These are phyloP conservation scores for Pholiota microspora DNA, from an alignment of 768 basidiomycete genomes.

Conservation along the genomic window DNA sequence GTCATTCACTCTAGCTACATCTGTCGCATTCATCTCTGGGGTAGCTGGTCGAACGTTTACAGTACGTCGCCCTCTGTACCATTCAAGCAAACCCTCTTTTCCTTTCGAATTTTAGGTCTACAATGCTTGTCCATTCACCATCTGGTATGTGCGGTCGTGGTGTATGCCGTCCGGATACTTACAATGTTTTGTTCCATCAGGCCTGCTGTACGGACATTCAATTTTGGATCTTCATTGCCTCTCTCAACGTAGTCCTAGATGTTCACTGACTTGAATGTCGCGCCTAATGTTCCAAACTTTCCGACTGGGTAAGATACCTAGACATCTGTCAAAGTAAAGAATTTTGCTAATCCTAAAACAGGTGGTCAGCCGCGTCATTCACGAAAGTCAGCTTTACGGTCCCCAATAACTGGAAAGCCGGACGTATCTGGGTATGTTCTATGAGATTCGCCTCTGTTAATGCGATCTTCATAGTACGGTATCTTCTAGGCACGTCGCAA, in stretches of 20 bases:
- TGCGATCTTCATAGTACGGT: too few species aligned
- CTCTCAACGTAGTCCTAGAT: constrained; percentile 31
- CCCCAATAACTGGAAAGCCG: constrained; percentile 63
- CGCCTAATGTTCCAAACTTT: constrained; percentile 37
- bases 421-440: constrained; percentile 53
- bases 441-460: too few species aligned
- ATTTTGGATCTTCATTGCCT: neutral
- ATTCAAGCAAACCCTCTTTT: neutral
- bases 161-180: neutral
- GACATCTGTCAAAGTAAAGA: neutral
- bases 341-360: constrained; percentile 9
- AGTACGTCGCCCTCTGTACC: neutral
- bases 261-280: constrained; percentile 58
- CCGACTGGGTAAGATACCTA: constrained; percentile 47
- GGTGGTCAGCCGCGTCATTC: constrained; percentile 38
- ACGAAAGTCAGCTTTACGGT: constrained; percentile 47
- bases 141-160: constrained; percentile 43
- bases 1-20: constrained; percentile 3
- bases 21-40: constrained; percentile 8
- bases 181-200: constrained; percentile 19
- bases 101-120: constrained; percentile 38
- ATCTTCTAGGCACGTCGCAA: constrained; percentile 53
- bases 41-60: constrained; percentile 12
- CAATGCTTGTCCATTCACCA: constrained; percentile 64
- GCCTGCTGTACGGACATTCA: constrained; percentile 31